Percentiles rank a stretch among this genome's conserved stretches.
Conservation (phyloP, 768 basidiomycete genomes). For the Imleria badia region DNA sequence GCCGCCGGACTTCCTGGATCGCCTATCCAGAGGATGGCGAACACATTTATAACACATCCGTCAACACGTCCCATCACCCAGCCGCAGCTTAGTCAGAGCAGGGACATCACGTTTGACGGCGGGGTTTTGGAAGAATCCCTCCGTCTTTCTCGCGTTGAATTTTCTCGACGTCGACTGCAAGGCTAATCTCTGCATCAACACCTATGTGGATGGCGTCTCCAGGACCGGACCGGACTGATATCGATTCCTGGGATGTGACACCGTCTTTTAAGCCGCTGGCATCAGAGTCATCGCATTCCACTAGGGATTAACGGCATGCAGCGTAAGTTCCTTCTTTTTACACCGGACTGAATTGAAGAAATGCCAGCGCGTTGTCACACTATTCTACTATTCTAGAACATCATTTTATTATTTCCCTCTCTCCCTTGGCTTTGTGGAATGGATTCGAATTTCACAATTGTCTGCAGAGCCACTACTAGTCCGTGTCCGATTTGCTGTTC, state of each 20-base stretch:
- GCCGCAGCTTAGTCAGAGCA: slow-evolving; percentile 1
- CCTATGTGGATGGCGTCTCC: slow-evolving; percentile 13
- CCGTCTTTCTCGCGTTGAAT: slow-evolving; percentile 14
- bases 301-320: not conserved
- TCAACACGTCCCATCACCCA: slow-evolving; percentile 4
- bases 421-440: not conserved
- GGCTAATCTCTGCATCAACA: slow-evolving; percentile 3
- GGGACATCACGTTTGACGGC: not conserved
- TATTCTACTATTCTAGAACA: not conserved
- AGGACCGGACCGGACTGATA: not conserved
- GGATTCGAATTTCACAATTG: not conserved
- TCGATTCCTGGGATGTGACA: slow-evolving; percentile 13
- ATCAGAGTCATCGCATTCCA: slow-evolving; percentile 4
- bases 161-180: slow-evolving; percentile 3
- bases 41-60: slow-evolving; percentile 12
- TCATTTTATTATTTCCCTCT: not conserved
- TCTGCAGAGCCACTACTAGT: not conserved
- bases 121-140: slow-evolving; percentile 14
- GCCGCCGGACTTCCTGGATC: slow-evolving; percentile 10
- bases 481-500: not conserved
- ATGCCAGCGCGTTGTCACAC: too few relatives aligned
- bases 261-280: not conserved
- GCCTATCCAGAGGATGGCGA: slow-evolving; percentile 18
- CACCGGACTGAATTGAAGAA: not conserved
- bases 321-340: not conserved